A percentile compares a stretch with the other conserved stretches of the same genome.
These are phyloP conservation scores for Diaporthe ampelina DNA, from an alignment of 2,329 filamentous ascomycete species.

Conservation along the genomic window DNA sequence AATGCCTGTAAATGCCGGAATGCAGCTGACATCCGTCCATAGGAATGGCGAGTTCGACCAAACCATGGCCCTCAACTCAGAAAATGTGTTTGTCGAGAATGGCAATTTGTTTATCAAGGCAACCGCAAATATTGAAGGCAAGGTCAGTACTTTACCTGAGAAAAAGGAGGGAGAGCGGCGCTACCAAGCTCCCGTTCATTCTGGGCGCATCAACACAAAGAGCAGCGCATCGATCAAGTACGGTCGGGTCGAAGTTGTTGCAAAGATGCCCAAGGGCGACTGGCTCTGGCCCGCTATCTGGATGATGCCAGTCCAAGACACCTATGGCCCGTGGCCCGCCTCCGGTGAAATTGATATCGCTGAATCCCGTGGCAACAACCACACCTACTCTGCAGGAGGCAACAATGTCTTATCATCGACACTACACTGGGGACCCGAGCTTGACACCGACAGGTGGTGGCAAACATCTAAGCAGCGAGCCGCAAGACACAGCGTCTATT, in stretches of 20 bases:
- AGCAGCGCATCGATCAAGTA: constrained; percentile 81
- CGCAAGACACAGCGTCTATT: constrained; percentile 82
- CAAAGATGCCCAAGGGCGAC: constrained; percentile 81
- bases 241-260: constrained; percentile 84
- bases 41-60: constrained; percentile 87
- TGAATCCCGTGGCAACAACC: constrained; percentile 87
- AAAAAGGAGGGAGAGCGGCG: constrained; percentile 59
- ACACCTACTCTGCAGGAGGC: constrained; percentile 80
- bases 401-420: constrained; percentile 86
- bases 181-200: constrained; percentile 83
- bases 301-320: constrained; percentile 83
- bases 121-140: constrained; percentile 77
- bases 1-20: background rate
- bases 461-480: constrained; percentile 83
- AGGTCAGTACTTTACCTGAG: constrained; percentile 60
- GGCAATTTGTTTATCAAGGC: constrained; percentile 81
- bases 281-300: constrained; percentile 96
- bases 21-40: constrained; percentile 33
- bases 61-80: constrained; percentile 75
- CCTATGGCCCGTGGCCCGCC: constrained; percentile 82
- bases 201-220: constrained; percentile 83
- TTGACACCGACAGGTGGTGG: constrained; percentile 84
- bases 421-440: constrained; percentile 85
- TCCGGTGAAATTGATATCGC: constrained; percentile 89
- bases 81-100: constrained; percentile 81